Base-by-base conservation (phyloP, 176 grass and related monocot genomes). In the Musa troglodytarum region DNA sequence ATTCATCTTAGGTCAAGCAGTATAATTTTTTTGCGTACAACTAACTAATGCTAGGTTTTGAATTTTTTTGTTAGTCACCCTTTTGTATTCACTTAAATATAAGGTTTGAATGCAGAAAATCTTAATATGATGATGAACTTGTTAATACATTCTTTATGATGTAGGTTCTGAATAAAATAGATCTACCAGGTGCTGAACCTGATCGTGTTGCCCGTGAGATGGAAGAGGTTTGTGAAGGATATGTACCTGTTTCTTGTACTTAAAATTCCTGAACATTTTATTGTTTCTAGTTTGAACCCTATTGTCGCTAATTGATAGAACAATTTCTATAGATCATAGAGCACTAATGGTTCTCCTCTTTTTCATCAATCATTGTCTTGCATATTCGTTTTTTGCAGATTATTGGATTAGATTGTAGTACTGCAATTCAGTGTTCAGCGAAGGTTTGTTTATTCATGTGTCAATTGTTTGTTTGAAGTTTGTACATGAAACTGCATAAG, bases 121-220 rank as follows among this genome's bases (percentile, higher is more conserved):
- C 17, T 19, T 62, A 62, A 62, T 62, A 8, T 65, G 12, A 26
- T 11, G 23, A 14, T 26, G 2, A 26, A 65, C 23, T 26, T 65
- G 21, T 65, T 65, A 20, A 50, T 49, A 16, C 20, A n/a, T 82
- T 24, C 73, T 19, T 76, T 84, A 50, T 86, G 72, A 57, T 83
- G 78, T 79, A 97, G 93, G 90, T 97, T 78, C 87, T 97, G 85
- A 97, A 97, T 78, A 97, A 97, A 89, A 97, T 97, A 87, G 93
- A 97, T 84, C 88, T 97, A 81, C 93, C 93, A 87, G 93, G 93
- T 75, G 93, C 93, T 82, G 93, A 93, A 77, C 93, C 93, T 65
- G 90, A 97, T 74, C 86, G 87, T 69, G 86, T 93, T 13, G 82
- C 89, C 0, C 71, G 64, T 65, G 93, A 97, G 78, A 93, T 97